These are phyloP conservation scores for Tardiomyces depauwii DNA, from an alignment of 1,139 yeast genomes.

Conservation along the genomic window DNA sequence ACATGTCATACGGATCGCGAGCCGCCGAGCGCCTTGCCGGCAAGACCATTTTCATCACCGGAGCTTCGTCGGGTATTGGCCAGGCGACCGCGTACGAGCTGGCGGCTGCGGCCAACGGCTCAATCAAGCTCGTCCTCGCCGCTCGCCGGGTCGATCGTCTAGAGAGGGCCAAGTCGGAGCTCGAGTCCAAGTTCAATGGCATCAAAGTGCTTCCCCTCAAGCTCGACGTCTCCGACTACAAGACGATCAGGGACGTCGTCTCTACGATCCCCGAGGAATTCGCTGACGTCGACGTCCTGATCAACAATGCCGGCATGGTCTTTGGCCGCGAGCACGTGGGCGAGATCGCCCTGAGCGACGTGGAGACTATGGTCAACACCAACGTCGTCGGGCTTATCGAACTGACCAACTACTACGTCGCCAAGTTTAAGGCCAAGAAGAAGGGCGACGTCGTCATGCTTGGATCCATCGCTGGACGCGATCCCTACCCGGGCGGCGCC, in stretches of 20 bases:
- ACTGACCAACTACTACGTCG: slow-evolving; percentile 53
- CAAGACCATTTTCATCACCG: slow-evolving; percentile 55
- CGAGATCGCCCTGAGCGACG: slow-evolving; percentile 39
- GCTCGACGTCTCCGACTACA: slow-evolving; percentile 50
- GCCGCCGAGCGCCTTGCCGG: slow-evolving; percentile 54
- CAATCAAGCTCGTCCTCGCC: slow-evolving; percentile 50
- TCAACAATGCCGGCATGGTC: slow-evolving; percentile 85
- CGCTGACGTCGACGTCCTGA: slow-evolving; percentile 36
- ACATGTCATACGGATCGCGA: slow-evolving; percentile 38
- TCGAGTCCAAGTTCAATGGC: slow-evolving; percentile 29
- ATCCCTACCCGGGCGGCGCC: slow-evolving; percentile 75
- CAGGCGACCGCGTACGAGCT: slow-evolving; percentile 67
- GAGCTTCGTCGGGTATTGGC: slow-evolving; percentile 74
- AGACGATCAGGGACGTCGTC: slow-evolving; percentile 43
- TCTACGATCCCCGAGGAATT: slow-evolving; percentile 30
- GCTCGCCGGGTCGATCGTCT: slow-evolving; percentile 58
- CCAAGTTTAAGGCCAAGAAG: slow-evolving; percentile 46
- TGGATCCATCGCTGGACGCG: slow-evolving; percentile 85
- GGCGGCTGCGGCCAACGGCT: slow-evolving; percentile 47
- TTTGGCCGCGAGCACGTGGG: slow-evolving; percentile 60
- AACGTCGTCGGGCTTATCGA: slow-evolving; percentile 64
- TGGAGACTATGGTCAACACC: slow-evolving; percentile 56
- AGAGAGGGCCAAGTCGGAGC: slow-evolving; percentile 20
- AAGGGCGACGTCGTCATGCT: slow-evolving; percentile 71
- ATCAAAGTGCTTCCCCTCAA: slow-evolving; percentile 33